Base-by-base conservation (phyloP, 2,329 filamentous ascomycete species). In the Arthrobotrys iridis region DNA sequence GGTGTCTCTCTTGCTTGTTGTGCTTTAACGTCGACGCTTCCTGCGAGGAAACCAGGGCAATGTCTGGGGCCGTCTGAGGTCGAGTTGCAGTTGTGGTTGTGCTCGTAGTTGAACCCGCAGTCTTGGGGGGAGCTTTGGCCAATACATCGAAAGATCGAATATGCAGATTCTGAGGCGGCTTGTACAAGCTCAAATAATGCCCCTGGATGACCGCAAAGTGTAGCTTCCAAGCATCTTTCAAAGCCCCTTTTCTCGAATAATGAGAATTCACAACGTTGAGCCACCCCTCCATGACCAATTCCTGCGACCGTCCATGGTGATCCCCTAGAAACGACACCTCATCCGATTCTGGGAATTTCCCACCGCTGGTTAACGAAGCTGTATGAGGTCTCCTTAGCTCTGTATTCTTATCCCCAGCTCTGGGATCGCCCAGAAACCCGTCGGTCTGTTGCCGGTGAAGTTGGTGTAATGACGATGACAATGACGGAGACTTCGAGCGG, bases 251-350 rank as follows among this genome's bases (percentile, higher is more conserved):
- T 67, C 78, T 80, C 33, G 75, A 71, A 13, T 78, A 79, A 62
- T 78, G 73, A n/a, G 78, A 79, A 68, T 80, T 79, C 22, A 80
- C 77, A 18, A 79, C 78, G 59, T 80, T 80, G 74, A 79, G 77
- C 79, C 79, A 76, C 77, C 79, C 68, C 76, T 79, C 70, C 74
- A 50, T 50, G 71, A 76, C 64, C 76, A 74, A 28, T 55, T 77
- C 66, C 48, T 66, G 43, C 62, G 77, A 46, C 66, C 67, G 66
- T 63, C 77, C 57, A 55, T 37, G 50, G 64, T 71, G 55, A 71
- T 64, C 55, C 33, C 40, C 66, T 13, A 52, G 26, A 37, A 64
- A 64, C 5, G 65, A 65, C 13, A 11, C 46, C 58, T 76, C 72
- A 15, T 66, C 72, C 41, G 55, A 67, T 57, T 67, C 60, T 72